These are phyloP conservation scores for Tympanopsis confertula DNA, from an alignment of 2,329 filamentous ascomycete genomes.

Conservation along the genomic window DNA sequence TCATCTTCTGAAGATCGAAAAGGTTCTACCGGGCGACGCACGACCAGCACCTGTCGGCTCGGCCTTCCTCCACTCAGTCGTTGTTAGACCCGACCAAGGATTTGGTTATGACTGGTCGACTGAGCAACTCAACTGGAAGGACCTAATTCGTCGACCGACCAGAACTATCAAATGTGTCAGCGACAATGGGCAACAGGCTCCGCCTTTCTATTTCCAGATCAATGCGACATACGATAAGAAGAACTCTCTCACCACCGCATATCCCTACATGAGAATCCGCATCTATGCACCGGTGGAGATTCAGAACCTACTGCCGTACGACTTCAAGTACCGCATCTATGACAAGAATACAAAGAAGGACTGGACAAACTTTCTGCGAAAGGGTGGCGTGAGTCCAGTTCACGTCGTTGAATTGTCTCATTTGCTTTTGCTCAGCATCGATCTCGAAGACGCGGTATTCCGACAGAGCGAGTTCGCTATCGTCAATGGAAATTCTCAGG, in stretches of 20 bases:
- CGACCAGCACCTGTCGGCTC: constrained; percentile 86
- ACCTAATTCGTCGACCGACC: constrained; percentile 73
- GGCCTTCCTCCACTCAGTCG: constrained; percentile 75
- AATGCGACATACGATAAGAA: constrained; percentile 75
- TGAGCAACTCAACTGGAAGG: constrained; percentile 84
- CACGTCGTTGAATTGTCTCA: constrained; percentile 95
- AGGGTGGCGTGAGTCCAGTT: constrained; percentile 91
- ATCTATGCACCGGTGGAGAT: constrained; percentile 86
- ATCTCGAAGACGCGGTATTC: constrained; percentile 93
- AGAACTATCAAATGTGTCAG: constrained; percentile 69
- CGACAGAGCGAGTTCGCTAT: constrained; percentile 94
- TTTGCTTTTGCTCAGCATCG: constrained; percentile 79
- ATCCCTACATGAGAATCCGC: constrained; percentile 89
- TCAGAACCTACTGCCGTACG: constrained; percentile 88
- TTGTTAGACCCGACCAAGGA: constrained; percentile 84
- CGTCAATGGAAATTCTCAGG: constrained; percentile 80
- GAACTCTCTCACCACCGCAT: constrained; percentile 68
- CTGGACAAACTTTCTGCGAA: constrained; percentile 95
- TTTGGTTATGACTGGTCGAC: constrained; percentile 95
- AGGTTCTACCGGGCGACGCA: constrained; percentile 83
- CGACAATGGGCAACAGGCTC: constrained; percentile 61
- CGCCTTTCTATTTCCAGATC: constrained; percentile 94
- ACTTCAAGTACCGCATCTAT: constrained; percentile 98
- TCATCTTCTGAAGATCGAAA: constrained; percentile 91
- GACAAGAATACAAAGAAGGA: constrained; percentile 98